Conservation (phyloP, 2,329 filamentous ascomycete genomes). For the Penicillium sp. region DNA sequence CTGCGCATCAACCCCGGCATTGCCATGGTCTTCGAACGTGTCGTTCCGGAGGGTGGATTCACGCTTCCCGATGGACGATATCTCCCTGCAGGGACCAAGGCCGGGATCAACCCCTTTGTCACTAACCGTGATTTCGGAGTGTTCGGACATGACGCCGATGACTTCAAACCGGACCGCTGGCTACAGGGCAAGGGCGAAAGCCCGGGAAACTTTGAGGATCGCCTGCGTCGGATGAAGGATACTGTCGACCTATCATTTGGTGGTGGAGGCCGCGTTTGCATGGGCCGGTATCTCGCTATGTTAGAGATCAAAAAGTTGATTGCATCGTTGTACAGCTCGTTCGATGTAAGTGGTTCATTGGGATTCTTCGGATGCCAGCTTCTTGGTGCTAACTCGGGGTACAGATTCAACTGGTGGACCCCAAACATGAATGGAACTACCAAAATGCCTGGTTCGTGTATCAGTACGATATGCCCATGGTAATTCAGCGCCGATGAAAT, state of each 20-base stretch:
- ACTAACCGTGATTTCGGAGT: constrained; percentile 33
- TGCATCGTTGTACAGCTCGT: constrained; percentile 37
- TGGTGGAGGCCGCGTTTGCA: constrained; percentile 48
- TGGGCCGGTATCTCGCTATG: constrained; percentile 48
- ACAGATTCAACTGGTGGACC: constrained; percentile 47
- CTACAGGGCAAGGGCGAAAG: constrained; percentile 31
- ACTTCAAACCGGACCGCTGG: constrained; percentile 45
- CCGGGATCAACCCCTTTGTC: constrained; percentile 32
- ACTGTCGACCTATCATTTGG: constrained; percentile 41
- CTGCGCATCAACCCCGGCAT: constrained; percentile 45
- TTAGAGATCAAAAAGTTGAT: constrained; percentile 54
- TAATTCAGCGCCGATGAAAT: constrained; percentile 9
- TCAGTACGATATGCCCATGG: constrained; percentile 48
- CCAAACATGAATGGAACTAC: constrained; percentile 44
- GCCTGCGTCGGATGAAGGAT: constrained; percentile 34
- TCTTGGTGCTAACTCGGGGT: constrained; percentile 27
- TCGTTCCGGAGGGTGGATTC: constrained; percentile 36
- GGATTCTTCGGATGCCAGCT: not conserved
- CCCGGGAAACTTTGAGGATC: constrained; percentile 26
- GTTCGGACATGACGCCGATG: constrained; percentile 41
- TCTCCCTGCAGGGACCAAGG: constrained; percentile 30
- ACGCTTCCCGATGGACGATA: constrained; percentile 26
- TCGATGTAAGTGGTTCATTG: constrained; percentile 12
- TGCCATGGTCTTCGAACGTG: constrained; percentile 43
- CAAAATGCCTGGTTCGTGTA: constrained; percentile 54